These are phyloP conservation scores for Actinomortierella ambigua DNA, from an alignment of 371 early-diverging fungal genomes.

Conservation along the genomic window DNA sequence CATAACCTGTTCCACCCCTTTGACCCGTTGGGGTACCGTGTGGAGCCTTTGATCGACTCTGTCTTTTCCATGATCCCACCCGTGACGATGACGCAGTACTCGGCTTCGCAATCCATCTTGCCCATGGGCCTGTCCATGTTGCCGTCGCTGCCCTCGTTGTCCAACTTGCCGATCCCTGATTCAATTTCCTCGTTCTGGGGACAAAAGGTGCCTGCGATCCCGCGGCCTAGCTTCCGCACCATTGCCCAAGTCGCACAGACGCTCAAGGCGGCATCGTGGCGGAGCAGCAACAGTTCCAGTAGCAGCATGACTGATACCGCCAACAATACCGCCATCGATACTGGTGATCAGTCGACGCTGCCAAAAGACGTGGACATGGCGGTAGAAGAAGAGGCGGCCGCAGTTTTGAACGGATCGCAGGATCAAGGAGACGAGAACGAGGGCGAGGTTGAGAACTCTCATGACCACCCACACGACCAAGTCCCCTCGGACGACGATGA, in stretches of 20 bases:
- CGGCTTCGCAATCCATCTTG: conserved; percentile 13
- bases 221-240: conserved; percentile 18
- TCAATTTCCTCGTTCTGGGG: conserved; percentile 40
- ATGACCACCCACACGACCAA: not conserved
- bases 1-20: conserved; percentile 73
- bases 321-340: not conserved
- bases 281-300: conserved; percentile 7
- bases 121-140: conserved; percentile 16
- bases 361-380: not conserved
- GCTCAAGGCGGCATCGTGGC: conserved; percentile 36
- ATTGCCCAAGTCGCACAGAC: conserved; percentile 34
- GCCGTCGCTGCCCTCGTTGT: conserved; percentile 25
- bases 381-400: not conserved
- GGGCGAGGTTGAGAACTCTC: not conserved
- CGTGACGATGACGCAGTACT: conserved; percentile 32
- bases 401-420: not conserved
- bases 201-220: conserved; percentile 29
- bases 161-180: conserved; percentile 27
- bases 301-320: not conserved
- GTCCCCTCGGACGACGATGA: conserved; percentile 6
- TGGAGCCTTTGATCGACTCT: conserved; percentile 67
- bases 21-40: conserved; percentile 72
- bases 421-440: not conserved
- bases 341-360: not conserved
- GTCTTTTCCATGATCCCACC: conserved; percentile 60